phyloP scores from a whole-genome alignment of 2,329 filamentous ascomycete species.

The Massarina eburnea region DNA sequence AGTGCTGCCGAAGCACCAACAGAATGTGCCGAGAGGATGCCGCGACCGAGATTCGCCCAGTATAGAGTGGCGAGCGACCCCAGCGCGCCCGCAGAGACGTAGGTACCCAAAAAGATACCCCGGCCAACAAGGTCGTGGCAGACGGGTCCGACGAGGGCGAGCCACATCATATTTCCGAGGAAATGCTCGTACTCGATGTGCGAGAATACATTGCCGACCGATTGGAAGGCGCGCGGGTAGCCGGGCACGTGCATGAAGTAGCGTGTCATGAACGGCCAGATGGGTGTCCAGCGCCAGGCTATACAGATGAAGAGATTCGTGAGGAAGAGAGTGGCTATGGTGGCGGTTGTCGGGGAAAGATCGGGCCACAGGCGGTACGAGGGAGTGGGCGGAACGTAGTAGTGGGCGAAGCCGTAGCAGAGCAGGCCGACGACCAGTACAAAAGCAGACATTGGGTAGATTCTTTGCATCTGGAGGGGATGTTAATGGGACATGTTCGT shows the following conservation, averaged over 20 bases:
- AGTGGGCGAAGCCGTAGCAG: slow-evolving; percentile 31
- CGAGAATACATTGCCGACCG: slow-evolving; percentile 68
- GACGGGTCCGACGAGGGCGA: slow-evolving; percentile 66
- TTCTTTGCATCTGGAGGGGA: slow-evolving; percentile 4
- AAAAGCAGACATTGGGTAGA: slow-evolving; percentile 40
- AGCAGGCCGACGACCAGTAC: slow-evolving; percentile 28
- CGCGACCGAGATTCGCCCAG: slow-evolving; percentile 37
- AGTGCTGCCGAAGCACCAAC: slow-evolving; percentile 39
- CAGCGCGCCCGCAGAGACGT: slow-evolving; percentile 36
- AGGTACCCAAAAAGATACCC: slow-evolving; percentile 39
- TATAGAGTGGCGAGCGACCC: slow-evolving; percentile 33
- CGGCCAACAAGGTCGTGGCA: slow-evolving; percentile 40
- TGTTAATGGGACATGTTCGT: slow-evolving; percentile 3
- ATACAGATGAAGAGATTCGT: slow-evolving; percentile 60
- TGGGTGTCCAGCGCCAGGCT: slow-evolving; percentile 64
- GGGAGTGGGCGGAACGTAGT: slow-evolving; percentile 34
- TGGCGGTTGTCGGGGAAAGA: slow-evolving; percentile 36
- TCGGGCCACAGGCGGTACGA: slow-evolving; percentile 37
- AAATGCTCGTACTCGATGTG: slow-evolving; percentile 64
- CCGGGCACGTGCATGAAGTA: slow-evolving; percentile 52
- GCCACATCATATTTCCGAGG: slow-evolving; percentile 62
- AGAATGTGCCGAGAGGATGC: slow-evolving; percentile 28
- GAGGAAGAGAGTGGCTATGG: slow-evolving; percentile 63
- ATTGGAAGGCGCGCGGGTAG: slow-evolving; percentile 62
- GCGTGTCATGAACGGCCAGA: slow-evolving; percentile 68